A percentile compares a stretch with the other conserved stretches of the same genome.
These are phyloP conservation scores for Aspergillus sp. DNA, from an alignment of 2,329 filamentous ascomycete genomes.

Conservation along the genomic window DNA sequence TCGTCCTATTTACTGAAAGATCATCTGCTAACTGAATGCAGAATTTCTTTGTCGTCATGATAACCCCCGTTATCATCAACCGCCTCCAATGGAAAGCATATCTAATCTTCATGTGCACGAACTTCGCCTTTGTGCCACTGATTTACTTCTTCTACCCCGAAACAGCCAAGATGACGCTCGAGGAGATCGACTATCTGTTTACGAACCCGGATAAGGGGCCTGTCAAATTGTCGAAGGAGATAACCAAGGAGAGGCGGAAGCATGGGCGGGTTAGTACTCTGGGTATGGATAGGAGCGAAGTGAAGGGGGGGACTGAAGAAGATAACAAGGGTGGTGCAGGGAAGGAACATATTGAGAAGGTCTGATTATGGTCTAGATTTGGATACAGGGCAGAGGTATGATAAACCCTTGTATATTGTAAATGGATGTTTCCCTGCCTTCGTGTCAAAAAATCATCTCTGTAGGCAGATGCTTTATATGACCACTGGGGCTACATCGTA, in stretches of 20 bases:
- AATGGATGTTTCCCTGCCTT: too few relatives aligned
- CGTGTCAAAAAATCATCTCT: too few relatives aligned
- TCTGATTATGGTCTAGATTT: conserved; percentile 10
- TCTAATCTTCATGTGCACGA: conserved; percentile 31
- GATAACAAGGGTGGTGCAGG: conserved; percentile 14
- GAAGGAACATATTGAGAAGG: too few relatives aligned
- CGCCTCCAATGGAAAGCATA: conserved; percentile 30
- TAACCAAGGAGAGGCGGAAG: too few relatives aligned
- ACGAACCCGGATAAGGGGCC: conserved; percentile 1
- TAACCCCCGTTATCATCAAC: conserved; percentile 28
- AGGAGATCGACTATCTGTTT: conserved; percentile 41
- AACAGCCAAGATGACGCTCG: conserved; percentile 35
- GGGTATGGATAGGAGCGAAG: too few relatives aligned
- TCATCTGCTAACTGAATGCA: neutral
- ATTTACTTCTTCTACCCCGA: conserved; percentile 41
- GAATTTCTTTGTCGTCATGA: conserved; percentile 42
- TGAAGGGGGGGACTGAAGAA: too few relatives aligned
- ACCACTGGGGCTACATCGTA: neutral
- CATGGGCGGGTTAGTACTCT: too few relatives aligned
- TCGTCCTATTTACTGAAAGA: conserved; percentile 3
- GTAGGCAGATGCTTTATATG: neutral
- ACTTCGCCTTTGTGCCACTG: conserved; percentile 26
- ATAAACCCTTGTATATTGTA: too few relatives aligned
- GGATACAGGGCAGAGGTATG: too few relatives aligned
- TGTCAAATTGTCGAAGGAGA: too few relatives aligned